phyloP scores from a whole-genome alignment of 192 early-diverging fungal genomes.

The Linnemannia exigua region DNA sequence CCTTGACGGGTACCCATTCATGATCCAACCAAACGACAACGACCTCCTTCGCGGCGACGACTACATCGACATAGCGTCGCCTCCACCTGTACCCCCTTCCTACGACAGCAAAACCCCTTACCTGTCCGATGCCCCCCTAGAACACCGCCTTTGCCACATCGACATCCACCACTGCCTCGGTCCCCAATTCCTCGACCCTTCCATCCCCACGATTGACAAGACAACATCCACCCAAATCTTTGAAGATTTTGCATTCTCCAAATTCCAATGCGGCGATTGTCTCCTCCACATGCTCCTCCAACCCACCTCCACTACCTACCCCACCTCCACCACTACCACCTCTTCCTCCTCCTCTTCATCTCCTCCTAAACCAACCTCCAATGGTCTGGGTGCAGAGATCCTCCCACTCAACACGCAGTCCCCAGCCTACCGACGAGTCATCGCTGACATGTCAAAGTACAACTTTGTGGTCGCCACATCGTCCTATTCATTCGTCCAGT shows the following conservation, averaged over 20 bases:
- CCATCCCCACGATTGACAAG: neutral
- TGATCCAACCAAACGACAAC: neutral
- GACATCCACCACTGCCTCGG: constrained; percentile 39
- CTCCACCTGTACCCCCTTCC: neutral
- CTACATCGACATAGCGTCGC: neutral
- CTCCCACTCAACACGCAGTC: constrained; percentile 27
- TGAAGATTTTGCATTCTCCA: constrained; percentile 35
- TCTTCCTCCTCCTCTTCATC: neutral
- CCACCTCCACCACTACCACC: neutral
- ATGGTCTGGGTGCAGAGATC: constrained; percentile 28
- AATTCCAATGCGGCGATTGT: constrained; percentile 57
- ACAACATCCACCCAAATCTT: constrained; percentile 20
- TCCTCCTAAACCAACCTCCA: neutral
- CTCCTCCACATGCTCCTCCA: constrained; percentile 45
- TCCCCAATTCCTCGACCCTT: constrained; percentile 13
- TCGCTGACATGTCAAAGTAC: constrained; percentile 35
- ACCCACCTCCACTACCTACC: neutral
- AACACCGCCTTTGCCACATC: constrained; percentile 19
- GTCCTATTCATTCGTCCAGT: constrained; percentile 25
- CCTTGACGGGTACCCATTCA: constrained; percentile 53
- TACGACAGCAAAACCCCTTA: neutral
- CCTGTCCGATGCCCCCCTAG: neutral
- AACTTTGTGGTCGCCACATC: constrained; percentile 40
- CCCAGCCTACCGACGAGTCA: constrained; percentile 8
- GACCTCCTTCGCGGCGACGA: no score